Base-by-base conservation (phyloP, 75 land plant species). In the Cupressus sempervirens region DNA sequence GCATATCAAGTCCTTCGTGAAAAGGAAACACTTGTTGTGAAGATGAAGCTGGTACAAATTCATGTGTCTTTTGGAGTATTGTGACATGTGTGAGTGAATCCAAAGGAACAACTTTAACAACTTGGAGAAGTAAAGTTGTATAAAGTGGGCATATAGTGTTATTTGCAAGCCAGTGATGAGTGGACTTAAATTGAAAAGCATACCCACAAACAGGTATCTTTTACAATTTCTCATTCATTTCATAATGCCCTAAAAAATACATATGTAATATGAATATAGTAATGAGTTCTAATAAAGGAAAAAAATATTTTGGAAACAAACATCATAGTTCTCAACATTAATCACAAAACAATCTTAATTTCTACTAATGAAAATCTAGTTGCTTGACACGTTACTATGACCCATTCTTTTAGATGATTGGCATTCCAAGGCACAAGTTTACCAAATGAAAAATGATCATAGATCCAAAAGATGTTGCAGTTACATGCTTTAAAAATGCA, bases 121-220 rank as follows among this genome's bases (percentile, higher is more conserved):
- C 52, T 56, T 89, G 89, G 16, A 90, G 83, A 58, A 96, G 91
- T 11, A 96, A 94, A 12, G 88, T 81, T 26, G 96, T 89, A 85
- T 96, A 96, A 54, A 96, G 93, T 77, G 98, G 98, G 74, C 98
- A 96, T 0, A 96, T 96, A 34, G 92, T 86, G 82, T 93, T 92
- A 53, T 56, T 89, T 62, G 90, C 84, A 20, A 96, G 91, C 98
- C 98, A 96, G 67, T 89, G 76, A 62, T 93, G 93, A 13, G 94
- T 94, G 91, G 96, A 96, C 12, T 93, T 94, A 83, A 93, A 86
- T 84, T 96, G 98, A 67, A 96, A 96, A 23, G 91, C 83, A 85
- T 96, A 96, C 18, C 92, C 91, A 84, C 98, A 96, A 1, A 90
- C 85, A 7, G 98, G 98, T 67, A 96, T 86, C 79, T 93, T 91